Percentiles rank a stretch among this genome's conserved stretches.
These are phyloP conservation scores for Chlorella sp. DNA, from an alignment of 139 green algal species.

Conservation along the genomic window DNA sequence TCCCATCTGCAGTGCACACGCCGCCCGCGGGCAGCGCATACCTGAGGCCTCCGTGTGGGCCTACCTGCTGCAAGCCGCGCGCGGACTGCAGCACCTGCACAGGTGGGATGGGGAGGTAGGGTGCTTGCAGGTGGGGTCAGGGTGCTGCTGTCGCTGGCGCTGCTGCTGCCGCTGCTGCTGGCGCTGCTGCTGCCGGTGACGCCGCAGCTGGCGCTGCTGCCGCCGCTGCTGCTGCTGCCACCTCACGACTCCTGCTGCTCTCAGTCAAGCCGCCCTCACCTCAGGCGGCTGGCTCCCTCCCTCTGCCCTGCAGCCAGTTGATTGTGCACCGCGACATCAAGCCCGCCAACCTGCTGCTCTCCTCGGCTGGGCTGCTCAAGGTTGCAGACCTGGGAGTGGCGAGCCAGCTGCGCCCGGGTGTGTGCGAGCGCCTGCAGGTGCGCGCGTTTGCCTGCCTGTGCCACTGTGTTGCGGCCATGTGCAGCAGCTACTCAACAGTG, in stretches of 20 bases:
- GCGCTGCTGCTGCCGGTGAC: too few species aligned
- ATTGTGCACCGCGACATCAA: conserved; percentile 2
- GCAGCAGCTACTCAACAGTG: too few species aligned
- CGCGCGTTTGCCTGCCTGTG: too few species aligned
- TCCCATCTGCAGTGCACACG: background rate
- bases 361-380: background rate
- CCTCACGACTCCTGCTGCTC: too few species aligned
- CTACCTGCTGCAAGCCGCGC: background rate
- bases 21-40: background rate
- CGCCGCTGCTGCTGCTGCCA: background rate
- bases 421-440: background rate
- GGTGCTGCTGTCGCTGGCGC: too few species aligned
- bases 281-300: background rate
- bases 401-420: background rate
- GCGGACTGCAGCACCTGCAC: background rate
- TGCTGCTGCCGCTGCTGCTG: too few species aligned
- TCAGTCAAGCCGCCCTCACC: background rate
- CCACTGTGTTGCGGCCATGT: too few species aligned
- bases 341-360: background rate
- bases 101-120: background rate
- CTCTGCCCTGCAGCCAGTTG: background rate
- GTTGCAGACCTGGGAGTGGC: background rate
- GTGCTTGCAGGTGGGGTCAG: too few species aligned
- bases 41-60: background rate
- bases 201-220: too few species aligned